Conservation (phyloP, 805 yeast genomes). For the Myxozyma udenii region DNA sequence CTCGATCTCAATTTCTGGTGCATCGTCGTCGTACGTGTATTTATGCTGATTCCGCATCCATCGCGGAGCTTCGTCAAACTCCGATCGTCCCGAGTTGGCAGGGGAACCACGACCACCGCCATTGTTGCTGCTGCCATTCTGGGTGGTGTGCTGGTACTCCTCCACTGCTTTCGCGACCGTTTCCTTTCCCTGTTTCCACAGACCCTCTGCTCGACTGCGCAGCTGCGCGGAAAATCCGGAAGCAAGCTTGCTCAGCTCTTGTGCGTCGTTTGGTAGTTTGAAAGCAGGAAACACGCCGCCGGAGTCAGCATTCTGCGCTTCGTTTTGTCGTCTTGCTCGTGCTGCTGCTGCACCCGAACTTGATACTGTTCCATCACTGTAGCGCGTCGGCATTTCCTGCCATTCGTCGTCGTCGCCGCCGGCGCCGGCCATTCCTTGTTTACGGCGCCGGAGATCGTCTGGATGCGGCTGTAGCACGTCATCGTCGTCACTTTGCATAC, state of each 20-base stretch:
- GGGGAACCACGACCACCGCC: too few relatives aligned
- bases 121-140: not conserved
- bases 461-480: slow-evolving; percentile 11
- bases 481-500: not conserved
- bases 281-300: not conserved
- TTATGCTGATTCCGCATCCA: slow-evolving; percentile 26
- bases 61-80: slow-evolving; percentile 14
- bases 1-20: slow-evolving; percentile 9
- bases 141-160: slow-evolving; percentile 40
- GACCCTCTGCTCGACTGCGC: slow-evolving; percentile 56
- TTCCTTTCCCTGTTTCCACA: slow-evolving; percentile 57
- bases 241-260: slow-evolving; percentile 29
- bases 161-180: slow-evolving; percentile 62
- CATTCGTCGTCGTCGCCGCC: slow-evolving; percentile 11
- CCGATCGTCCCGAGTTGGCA: not conserved
- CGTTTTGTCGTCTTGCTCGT: not conserved
- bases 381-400: slow-evolving; percentile 25
- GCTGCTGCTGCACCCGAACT: too few relatives aligned
- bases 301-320: not conserved
- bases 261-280: slow-evolving; percentile 5
- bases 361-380: slow-evolving; percentile 10
- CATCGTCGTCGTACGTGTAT: slow-evolving; percentile 13
- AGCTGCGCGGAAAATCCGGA: slow-evolving; percentile 54
- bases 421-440: not conserved
- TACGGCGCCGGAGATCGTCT: not conserved